Conservation (phyloP, 805 yeast species). For the Wickerhamomyces rabaulensis region DNA sequence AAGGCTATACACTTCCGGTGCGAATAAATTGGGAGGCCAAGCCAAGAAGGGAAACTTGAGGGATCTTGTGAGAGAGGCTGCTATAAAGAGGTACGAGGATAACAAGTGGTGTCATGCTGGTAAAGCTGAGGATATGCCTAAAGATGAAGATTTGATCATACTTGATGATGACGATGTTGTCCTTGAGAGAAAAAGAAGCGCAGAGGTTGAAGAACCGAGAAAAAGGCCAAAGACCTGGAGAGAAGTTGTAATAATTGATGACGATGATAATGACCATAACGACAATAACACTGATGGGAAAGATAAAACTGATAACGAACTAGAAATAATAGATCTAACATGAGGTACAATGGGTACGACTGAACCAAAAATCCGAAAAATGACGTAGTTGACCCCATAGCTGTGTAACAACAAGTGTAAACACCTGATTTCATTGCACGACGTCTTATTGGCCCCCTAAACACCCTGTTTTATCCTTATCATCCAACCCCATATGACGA, state of each 20-base stretch:
- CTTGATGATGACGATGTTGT: conserved; percentile 11
- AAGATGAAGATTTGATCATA: conserved; percentile 38
- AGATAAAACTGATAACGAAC: background rate
- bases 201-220: background rate
- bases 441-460: background rate
- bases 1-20: conserved; percentile 16
- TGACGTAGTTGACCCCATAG: background rate
- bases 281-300: background rate
- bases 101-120: conserved; percentile 39
- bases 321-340: background rate
- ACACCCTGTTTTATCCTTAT: background rate
- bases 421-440: background rate
- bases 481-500: background rate
- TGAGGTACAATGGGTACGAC: too few species aligned
- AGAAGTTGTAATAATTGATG: conserved; percentile 3
- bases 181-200: background rate
- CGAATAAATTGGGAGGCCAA: conserved; percentile 10
- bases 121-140: conserved; percentile 31
- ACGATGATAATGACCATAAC: background rate
- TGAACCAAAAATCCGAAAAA: background rate
- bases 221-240: background rate
- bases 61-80: conserved; percentile 51
- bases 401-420: background rate
- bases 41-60: conserved; percentile 25
- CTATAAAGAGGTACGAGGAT: conserved; percentile 55